Evolutionary conservation across 805 yeast genomes (phyloP), one percentile per base, ranked within the genome.

Genomic region (Yarrowia sp.): DNA sequence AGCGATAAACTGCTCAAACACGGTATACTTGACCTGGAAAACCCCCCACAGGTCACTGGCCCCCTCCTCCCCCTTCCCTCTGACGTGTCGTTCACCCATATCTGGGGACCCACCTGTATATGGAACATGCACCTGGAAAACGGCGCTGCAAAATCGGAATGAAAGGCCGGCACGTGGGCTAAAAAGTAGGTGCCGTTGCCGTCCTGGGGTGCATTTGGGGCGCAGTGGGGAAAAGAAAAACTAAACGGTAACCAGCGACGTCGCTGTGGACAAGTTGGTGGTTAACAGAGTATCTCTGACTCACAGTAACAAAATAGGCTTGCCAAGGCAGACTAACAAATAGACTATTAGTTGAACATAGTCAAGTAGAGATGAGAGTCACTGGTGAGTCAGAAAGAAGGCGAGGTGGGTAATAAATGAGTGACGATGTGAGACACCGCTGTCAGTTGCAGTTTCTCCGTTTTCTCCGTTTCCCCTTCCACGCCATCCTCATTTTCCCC

Each of bases 101-200:
- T 33, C 55, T 49, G 55, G 55, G 39, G 15, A 34, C 55, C 55
- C 55, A 49, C 55, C 55, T n/a, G 55, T 33, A 49, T 49, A 12
- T 24, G 36, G 52, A 46, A 46, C 55, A 49, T 49, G 40, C 39
- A 49, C n/a, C 33, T 20, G 49, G 30, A 12, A 17, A 6, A 46
- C 10, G 2, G 15, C 30, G 30, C 30, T 24, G 30, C 30, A 24
- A 24, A 24, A 24, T 43, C 47, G 47, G 47, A 19, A 19, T 5
- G 15, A 17, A 2, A 15, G 24, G 10, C 47, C 30, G 47, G 30
- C 47, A 43, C 47, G 30, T 43, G 47, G 47, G 30, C 47, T 7
- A 9, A 24, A 24, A 24, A 24, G 30, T 24, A 24, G n/a, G n/a
- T 20, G 49, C 49, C 49, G 49, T 20, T 44, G 49, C 49, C 33